A percentile compares a stretch with the other conserved stretches of the same genome.
Evolutionary conservation across 1,284 basidiomycete genomes (phyloP).

Genomic region (Malassezia restricta): DNA sequence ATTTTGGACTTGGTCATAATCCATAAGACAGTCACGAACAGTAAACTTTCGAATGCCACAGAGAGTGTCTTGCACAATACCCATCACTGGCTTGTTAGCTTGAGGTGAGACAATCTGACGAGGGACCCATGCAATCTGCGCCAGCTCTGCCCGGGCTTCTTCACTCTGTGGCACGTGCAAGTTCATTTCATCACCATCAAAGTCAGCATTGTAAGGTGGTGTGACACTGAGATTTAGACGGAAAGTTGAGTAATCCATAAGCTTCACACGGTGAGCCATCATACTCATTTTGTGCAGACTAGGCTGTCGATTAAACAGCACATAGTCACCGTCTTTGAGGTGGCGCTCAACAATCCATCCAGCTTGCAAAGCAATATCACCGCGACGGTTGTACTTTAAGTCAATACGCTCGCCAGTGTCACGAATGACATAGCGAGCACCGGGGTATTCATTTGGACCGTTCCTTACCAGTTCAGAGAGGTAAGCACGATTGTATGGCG

Average conservation of each 20-base stretch:
- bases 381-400: constrained; percentile 75
- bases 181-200: constrained; percentile 99
- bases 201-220: constrained; percentile 50
- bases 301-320: constrained; percentile 96
- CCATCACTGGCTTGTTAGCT: constrained; percentile 99
- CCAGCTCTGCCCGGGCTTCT: constrained; percentile 94
- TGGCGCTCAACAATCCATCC: constrained; percentile 99
- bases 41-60: constrained; percentile 97
- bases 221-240: constrained; percentile 84
- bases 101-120: constrained; percentile 98
- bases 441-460: constrained; percentile 87
- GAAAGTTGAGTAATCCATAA: constrained; percentile 99
- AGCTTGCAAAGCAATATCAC: constrained; percentile 84
- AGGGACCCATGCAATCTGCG: constrained; percentile 98
- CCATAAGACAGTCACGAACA: constrained; percentile 58
- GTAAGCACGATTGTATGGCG: constrained; percentile 90
- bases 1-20: constrained; percentile 60
- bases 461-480: constrained; percentile 93
- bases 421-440: constrained; percentile 90
- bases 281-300: constrained; percentile 99
- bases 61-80: constrained; percentile 96
- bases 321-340: constrained; percentile 78
- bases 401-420: constrained; percentile 98
- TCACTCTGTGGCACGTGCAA: constrained; percentile 88
- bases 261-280: constrained; percentile 96